Conservation (phyloP, 2,329 filamentous ascomycete genomes). For the Trichoderma koningii region DNA sequence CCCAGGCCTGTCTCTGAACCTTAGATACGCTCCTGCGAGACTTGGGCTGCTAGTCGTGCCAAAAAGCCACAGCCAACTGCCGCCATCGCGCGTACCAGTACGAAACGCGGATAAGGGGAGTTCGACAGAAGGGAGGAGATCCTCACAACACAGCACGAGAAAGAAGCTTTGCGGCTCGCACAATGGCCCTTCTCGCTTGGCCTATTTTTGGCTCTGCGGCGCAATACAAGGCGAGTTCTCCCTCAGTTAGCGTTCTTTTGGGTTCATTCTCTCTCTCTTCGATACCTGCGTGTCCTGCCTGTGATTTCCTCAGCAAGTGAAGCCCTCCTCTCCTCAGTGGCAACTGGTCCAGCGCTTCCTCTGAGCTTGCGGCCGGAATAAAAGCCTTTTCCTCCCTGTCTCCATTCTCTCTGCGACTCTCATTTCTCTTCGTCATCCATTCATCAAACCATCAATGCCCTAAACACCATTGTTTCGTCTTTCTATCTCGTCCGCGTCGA, state of each 20-base stretch:
- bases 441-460: background rate
- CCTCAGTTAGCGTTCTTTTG: background rate
- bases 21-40: conserved; percentile 15
- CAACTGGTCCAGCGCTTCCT: background rate
- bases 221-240: conserved; percentile 25
- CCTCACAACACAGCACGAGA: background rate
- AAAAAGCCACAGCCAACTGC: conserved; percentile 11
- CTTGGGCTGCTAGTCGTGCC: conserved; percentile 12
- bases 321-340: background rate
- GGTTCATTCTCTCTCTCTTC: background rate
- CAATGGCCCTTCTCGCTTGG: conserved; percentile 1
- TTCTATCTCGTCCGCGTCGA: conserved; percentile 5
- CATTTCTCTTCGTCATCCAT: conserved; percentile 3
- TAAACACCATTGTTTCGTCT: background rate
- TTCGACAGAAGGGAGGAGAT: background rate
- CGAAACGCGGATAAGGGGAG: conserved; percentile 12
- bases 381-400: background rate
- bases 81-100: conserved; percentile 18
- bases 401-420: background rate
- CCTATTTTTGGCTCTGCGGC: conserved; percentile 10
- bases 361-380: background rate
- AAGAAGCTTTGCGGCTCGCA: background rate
- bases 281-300: background rate
- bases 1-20: conserved; percentile 15
- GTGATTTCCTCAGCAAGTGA: background rate